Base-by-base conservation (phyloP, 2,329 filamentous ascomycete species). In the Aspergillus sp. region DNA sequence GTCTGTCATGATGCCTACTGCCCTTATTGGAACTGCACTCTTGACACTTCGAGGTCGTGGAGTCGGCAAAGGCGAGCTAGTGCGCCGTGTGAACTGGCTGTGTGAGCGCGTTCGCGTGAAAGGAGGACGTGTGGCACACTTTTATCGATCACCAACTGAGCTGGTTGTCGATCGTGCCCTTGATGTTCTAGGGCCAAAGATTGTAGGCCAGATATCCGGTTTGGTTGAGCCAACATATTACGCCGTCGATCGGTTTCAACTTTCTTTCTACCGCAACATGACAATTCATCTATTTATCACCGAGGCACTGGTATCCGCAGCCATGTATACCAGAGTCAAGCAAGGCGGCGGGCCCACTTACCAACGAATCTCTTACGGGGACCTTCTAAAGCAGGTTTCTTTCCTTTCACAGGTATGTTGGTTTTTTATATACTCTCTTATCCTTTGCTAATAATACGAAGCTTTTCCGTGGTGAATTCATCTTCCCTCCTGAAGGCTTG, bases 241-340 rank as follows among this genome's bases (percentile, higher is more conserved):
- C 58, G 93, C 93, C 5, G 90, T 96, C 33, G 93, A 98, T 65
- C 81, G 90, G 42, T 98, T 98, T 72, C 93, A 98, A 62, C 78
- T 98, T 7, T 95, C 90, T 0, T 98, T 98, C 67, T 98, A 98
- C 69, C 85, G 93, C 41, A 98, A 98, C 67, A 97, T 97, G 93
- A 96, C 91, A 0, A 98, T 98, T 49, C 93, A 98, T 62, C 78
- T 98, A 5, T 98, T 98, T 66, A 93, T 98, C 45, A 86, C 89
- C 2, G 90, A 97, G 63, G 87, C 91, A 0, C 75, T 98, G 5
- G 88, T 97, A 19, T 93, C 88, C 48, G 88, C 85, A 5, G 87
- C 87, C 27, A 84, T 98, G 76, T 98, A 98, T 65, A 93, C 84
- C 0, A 81, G 82, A 36, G 86, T 97, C 43, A 98, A 98, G 67